Base-by-base conservation (phyloP, 805 yeast species). In the Candida adriatica region DNA sequence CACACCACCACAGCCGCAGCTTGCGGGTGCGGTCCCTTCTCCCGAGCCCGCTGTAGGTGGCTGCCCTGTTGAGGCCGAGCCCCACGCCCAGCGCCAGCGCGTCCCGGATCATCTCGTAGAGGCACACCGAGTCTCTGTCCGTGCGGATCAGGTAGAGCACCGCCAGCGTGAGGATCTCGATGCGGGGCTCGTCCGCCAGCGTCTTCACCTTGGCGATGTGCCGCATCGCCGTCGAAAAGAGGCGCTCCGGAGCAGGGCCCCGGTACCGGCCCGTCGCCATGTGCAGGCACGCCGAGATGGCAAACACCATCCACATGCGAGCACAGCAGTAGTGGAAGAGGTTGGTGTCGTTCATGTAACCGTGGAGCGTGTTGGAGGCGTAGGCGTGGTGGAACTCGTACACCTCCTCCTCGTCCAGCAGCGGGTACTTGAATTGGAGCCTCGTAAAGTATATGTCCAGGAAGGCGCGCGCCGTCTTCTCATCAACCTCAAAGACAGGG, bases 1-100 rank as follows among this genome's bases (percentile, higher is more conserved):
- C 68, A 48, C 79, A 71, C 83, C 83, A 77, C 57, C 78, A 77
- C 13, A 73, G 55, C 40, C 82, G 61, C 53, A 73, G 51, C 45
- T 62, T 66, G 31, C 61, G 59, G 39, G 66, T 64, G 34, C 51
- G 49, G 21, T 46, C 49, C 6, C 43, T 33, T 20, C 48, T 42
- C 8, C 42, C 29, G 10, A 48, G 46, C 19, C 50, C 50, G 24
- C 45, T 35, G 42, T 67, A 67, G 3, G 64, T 42, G 25, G 44
- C 47, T 10, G 55, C 44, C 39, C 58, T 62, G 43, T 68, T 64
- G 20, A 68, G 44, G 10, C 53, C 48, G 25, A 64, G 35, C 19
- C 42, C 33, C n/a, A 56, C 50, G 43, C 73, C 70, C 9, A 70
- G 51, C 14, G 55, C 50, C 64, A 73, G 62, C 6, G 77, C 68